Base-by-base conservation (phyloP, 1,284 basidiomycete genomes). In the Trichosporon ovoides region DNA sequence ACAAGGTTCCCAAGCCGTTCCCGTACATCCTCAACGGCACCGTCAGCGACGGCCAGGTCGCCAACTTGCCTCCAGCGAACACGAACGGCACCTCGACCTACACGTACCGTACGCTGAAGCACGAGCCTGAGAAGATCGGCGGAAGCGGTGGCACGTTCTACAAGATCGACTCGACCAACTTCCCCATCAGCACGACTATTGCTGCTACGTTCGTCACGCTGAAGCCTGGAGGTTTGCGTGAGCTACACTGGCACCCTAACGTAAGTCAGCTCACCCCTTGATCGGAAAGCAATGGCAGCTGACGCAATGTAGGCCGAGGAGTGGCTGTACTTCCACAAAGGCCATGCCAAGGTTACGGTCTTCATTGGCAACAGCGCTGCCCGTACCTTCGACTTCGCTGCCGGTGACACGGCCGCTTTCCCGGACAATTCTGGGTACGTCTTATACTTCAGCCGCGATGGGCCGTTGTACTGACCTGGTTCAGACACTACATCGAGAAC, bases 161-260 rank as follows among this genome's bases (percentile, higher is more conserved):
- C 38, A 87, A 85, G 69, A 80, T 86, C 22, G 85, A 88, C 69
- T 82, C 83, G 0, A 79, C 80, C 6, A 82, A 80, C 18, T 87
- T 88, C 74, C 74, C 76, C 9, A 75, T 83, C 19, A 81, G 85
- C 1, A 83, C 74, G 49, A 82, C 82, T 0, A 85, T 87, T 51
- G 80, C 85, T 14, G 84, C 82, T 2, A 84, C 85, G 3, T 84
- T 87, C 65, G 83, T 89, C 13, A 84, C 81, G 3, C 82, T 88
- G 28, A 81, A 87, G 59, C 84, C 85, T 31, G 85, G 85, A 50
- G 85, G 81, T 28, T 83, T 87, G 76, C 78, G 83, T 79, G 83
- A 66, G 43, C 62, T 66, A 55, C 70, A 87, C 83, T 88, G 86
- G 86, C 87, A 87, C 70, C 85, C 86, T 7, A 87, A 84, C 38